These are phyloP conservation scores for Sanguinoderma infundibulare DNA, from an alignment of 1,284 basidiomycete genomes.

Conservation along the genomic window DNA sequence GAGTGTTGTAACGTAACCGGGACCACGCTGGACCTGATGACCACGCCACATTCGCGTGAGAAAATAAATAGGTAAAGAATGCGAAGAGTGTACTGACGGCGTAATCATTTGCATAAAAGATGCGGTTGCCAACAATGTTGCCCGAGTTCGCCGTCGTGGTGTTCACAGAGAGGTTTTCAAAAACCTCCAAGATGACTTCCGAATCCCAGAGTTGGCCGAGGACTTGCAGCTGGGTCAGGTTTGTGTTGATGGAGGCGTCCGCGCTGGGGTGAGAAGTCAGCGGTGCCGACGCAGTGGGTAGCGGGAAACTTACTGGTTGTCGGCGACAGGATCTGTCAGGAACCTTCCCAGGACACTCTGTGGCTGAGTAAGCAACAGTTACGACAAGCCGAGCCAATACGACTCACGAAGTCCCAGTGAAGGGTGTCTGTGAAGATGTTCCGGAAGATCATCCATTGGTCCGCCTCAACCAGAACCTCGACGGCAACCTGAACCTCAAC, in stretches of 20 bases:
- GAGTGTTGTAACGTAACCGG: constrained; percentile 61
- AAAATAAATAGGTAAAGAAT: neutral
- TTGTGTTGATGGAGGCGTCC: constrained; percentile 59
- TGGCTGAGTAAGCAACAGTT: neutral
- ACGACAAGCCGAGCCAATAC: neutral
- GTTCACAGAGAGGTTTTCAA: constrained; percentile 43
- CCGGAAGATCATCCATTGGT: constrained; percentile 71
- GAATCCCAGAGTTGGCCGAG: constrained; percentile 60
- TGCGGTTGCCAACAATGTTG: constrained; percentile 60
- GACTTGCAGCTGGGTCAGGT: constrained; percentile 54
- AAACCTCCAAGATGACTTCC: constrained; percentile 45
- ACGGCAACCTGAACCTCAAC: constrained; percentile 47
- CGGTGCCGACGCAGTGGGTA: neutral
- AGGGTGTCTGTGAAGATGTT: constrained; percentile 58
- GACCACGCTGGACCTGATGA: constrained; percentile 60
- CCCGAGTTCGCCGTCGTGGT: constrained; percentile 59
- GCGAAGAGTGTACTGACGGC: constrained; percentile 47
- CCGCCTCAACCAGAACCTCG: constrained; percentile 52
- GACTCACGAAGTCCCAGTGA: constrained; percentile 71
- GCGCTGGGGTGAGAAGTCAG: constrained; percentile 41
- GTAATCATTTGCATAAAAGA: constrained; percentile 72
- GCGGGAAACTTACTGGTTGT: constrained; percentile 52
- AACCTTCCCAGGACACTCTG: constrained; percentile 66
- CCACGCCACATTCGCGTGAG: neutral
- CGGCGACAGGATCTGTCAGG: constrained; percentile 63